Evolutionary conservation across 169 alveolate genomes (phyloP).

Genomic region (Prorocentrum cordatum): DNA sequence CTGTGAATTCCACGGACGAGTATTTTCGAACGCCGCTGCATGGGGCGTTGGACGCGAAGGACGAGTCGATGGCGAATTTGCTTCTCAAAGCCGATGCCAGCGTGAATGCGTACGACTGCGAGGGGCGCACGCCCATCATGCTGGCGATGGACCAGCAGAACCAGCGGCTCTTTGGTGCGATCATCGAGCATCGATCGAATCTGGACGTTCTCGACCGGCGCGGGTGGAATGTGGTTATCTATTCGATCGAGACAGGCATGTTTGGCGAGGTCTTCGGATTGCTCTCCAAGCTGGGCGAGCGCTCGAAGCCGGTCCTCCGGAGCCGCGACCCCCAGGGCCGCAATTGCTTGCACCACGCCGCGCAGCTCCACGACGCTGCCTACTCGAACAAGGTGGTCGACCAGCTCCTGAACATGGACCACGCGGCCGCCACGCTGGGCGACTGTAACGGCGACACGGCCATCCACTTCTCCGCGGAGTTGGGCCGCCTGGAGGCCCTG

Average conservation of each 20-base stretch:
- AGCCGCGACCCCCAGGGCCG: slow-evolving; percentile 58
- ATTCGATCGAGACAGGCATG: slow-evolving; percentile 58
- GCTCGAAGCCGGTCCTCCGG: slow-evolving; percentile 14
- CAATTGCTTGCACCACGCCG: slow-evolving; percentile 27
- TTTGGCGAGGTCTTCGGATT: not conserved
- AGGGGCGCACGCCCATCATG: slow-evolving; percentile 66
- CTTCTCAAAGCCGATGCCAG: slow-evolving; percentile 60
- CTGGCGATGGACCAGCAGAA: slow-evolving; percentile 59
- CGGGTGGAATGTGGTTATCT: slow-evolving; percentile 58
- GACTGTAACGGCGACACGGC: slow-evolving; percentile 65
- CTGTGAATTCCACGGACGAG: slow-evolving; percentile 50
- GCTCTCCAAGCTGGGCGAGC: slow-evolving; percentile 37
- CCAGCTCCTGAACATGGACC: slow-evolving; percentile 23
- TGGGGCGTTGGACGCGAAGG: slow-evolving; percentile 27
- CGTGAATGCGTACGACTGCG: slow-evolving; percentile 67
- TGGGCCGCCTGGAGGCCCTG: slow-evolving; percentile 51
- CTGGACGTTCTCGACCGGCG: slow-evolving; percentile 50
- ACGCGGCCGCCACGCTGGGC: slow-evolving; percentile 27
- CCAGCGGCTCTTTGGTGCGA: slow-evolving; percentile 11
- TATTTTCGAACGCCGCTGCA: slow-evolving; percentile 53
- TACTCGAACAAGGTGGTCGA: slow-evolving; percentile 20
- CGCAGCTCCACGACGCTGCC: slow-evolving; percentile 36
- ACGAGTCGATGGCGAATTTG: slow-evolving; percentile 42
- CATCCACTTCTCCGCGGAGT: slow-evolving; percentile 25
- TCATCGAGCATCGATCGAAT: slow-evolving; percentile 17